Percentiles rank a stretch among this genome's conserved stretches.
Conservation (phyloP, 805 yeast genomes). For the Saccharomycopsis sp. region DNA sequence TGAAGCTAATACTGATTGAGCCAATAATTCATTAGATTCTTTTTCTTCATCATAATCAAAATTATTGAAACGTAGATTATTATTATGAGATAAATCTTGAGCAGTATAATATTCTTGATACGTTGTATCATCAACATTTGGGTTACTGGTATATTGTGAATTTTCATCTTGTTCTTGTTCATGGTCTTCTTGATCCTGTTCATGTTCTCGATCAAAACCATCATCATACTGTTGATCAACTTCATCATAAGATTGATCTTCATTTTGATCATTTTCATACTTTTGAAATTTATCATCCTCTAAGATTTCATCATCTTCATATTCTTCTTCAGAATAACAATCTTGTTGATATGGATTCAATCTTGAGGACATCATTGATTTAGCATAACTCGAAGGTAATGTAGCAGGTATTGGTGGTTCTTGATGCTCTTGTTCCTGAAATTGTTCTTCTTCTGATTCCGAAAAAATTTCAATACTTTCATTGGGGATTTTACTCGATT, state of each 20-base stretch:
- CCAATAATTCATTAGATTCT: background rate
- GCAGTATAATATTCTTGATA: slow-evolving; percentile 2
- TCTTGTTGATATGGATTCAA: too few species aligned
- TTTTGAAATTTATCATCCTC: background rate
- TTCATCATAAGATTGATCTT: background rate
- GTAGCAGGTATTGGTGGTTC: too few species aligned
- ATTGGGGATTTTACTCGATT: background rate
- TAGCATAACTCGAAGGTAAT: too few species aligned
- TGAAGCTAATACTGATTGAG: background rate
- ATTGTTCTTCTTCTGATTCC: background rate
- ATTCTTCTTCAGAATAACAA: background rate
- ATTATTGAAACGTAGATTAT: background rate
- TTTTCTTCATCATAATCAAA: background rate
- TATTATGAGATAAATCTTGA: background rate
- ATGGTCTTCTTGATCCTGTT: background rate
- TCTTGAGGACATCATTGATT: too few species aligned
- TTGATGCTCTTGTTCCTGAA: too few species aligned
- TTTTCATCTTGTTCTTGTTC: background rate
- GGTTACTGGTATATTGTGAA: background rate
- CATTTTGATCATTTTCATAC: background rate
- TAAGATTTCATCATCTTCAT: background rate
- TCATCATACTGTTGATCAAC: background rate
- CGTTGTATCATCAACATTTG: background rate
- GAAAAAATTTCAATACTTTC: too few species aligned
- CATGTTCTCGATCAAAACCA: background rate